Conservation (phyloP, 139 green algal species). For the Nannochloris sp. region DNA sequence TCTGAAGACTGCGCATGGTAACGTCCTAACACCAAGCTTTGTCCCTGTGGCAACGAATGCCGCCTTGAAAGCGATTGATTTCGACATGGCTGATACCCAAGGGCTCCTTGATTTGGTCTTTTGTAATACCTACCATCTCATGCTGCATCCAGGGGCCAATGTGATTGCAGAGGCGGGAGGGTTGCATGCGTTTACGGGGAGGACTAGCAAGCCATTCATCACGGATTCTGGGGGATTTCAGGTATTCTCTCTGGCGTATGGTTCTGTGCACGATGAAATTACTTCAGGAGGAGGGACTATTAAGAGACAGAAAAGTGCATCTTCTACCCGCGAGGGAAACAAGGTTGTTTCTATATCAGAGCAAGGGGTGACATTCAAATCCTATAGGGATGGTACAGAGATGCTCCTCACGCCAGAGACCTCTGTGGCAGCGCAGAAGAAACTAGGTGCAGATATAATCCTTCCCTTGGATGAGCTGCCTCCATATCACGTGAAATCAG, state of each 20-base stretch:
- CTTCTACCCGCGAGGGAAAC: conserved; percentile 7
- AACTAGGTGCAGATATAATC: conserved; percentile 45
- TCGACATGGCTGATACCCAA: conserved; percentile 12
- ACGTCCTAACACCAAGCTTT: conserved; percentile 36
- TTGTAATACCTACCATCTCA: conserved; percentile 46
- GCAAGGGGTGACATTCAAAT: conserved; percentile 30
- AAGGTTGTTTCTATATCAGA: conserved; percentile 25
- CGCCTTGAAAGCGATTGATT: conserved; percentile 38
- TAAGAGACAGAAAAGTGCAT: not conserved
- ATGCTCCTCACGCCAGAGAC: conserved; percentile 40
- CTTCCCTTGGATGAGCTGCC: conserved; percentile 46
- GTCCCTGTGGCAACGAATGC: conserved; percentile 45
- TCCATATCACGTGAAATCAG: conserved; percentile 26
- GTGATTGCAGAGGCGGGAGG: conserved; percentile 30
- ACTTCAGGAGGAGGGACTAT: conserved; percentile 22
- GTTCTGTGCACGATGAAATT: conserved; percentile 32
- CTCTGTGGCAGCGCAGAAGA: conserved; percentile 37
- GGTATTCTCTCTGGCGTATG: conserved; percentile 41
- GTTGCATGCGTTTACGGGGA: conserved; percentile 40
- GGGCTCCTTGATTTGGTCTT: conserved; percentile 20
- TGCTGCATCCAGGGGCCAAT: conserved; percentile 40
- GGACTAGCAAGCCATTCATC: conserved; percentile 33
- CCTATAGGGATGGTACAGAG: conserved; percentile 33
- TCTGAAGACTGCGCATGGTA: conserved; percentile 28
- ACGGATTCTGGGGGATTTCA: conserved; percentile 49